These are phyloP conservation scores for Kurtzmaniella quercitrusa DNA, from an alignment of 1,139 yeast genomes.

Conservation along the genomic window DNA sequence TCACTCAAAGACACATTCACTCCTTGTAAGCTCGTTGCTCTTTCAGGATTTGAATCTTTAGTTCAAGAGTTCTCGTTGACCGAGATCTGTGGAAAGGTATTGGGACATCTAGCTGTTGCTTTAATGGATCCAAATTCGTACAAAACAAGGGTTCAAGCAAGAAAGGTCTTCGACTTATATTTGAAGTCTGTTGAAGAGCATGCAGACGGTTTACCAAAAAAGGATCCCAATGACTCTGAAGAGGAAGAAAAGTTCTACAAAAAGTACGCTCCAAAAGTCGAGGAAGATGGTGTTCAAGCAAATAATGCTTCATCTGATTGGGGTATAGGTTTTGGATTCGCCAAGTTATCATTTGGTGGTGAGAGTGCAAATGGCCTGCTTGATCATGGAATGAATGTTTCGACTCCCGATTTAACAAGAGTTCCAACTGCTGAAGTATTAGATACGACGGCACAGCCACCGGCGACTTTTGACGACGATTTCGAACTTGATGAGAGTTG, in stretches of 20 bases:
- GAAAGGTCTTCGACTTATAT: constrained; percentile 59
- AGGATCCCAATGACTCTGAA: constrained; percentile 30
- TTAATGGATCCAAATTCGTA: constrained; percentile 65
- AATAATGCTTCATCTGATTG: constrained; percentile 3
- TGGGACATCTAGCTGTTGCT: constrained; percentile 83
- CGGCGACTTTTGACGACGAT: constrained; percentile 10
- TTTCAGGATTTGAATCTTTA: constrained; percentile 67
- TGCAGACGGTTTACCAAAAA: constrained; percentile 51
- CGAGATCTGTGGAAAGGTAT: constrained; percentile 75
- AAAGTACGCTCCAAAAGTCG: constrained; percentile 21
- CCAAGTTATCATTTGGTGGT: constrained; percentile 17
- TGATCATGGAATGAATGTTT: constrained; percentile 34
- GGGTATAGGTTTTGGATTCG: constrained; percentile 7
- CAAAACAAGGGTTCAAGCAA: constrained; percentile 73
- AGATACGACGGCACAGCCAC: constrained; percentile 11
- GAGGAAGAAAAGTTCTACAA: constrained; percentile 35
- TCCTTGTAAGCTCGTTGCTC: constrained; percentile 74
- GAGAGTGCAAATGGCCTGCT: constrained; percentile 28
- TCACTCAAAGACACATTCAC: constrained; percentile 78
- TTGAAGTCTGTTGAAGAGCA: constrained; percentile 62
- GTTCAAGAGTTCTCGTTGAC: constrained; percentile 67
- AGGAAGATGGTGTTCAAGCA: constrained; percentile 3
- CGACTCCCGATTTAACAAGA: constrained; percentile 40
- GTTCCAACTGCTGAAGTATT: constrained; percentile 17
- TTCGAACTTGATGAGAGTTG: constrained; percentile 27